Base-by-base conservation (phyloP, 768 basidiomycete genomes). In the Leccinum olivaceopallidum region DNA sequence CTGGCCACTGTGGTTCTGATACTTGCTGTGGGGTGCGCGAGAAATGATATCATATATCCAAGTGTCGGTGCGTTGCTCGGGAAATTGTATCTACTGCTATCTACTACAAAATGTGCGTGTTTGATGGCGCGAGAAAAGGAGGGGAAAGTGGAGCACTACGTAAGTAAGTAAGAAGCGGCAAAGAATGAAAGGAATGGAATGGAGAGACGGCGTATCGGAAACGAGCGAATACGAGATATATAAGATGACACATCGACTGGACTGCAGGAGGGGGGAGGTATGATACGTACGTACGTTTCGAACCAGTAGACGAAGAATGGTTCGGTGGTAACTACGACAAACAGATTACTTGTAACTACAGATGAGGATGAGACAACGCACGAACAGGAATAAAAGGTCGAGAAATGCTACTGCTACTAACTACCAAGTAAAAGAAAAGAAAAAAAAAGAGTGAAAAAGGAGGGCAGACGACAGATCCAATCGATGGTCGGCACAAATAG, bases 41-140 rank as follows among this genome's bases (percentile, higher is more conserved):
- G n/a, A 44, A 57, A 16, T 51, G 50, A 26, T 50, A 50, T 26
- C 48, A 26, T 50, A 59, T 72, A 67, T 72, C 63, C 65, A 62
- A 64, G 34, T 58, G 56, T 60, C 39, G 22, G 63, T 70, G 64
- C 64, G 61, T 70, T 66, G 68, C 66, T 68, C 61, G 60, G 56
- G 53, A 53, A 63, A 55, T 28, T 73, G 67, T 76, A 76, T 75
- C 75, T 74, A 74, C 73, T 75, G 58, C 66, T 75, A 73, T 75
- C 74, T 74, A 74, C 74, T 74, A 76, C 69, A 69, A 64, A 62
- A 42, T 71, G 57, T 64, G 61, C 58, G 59, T 69, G 60, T 53
- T 34, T n/a, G 52, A 24, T 37, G 59, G 9, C 24, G 48, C 7
- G 26, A 30, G 13, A 24, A 28, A 55, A 20, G 16, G 16, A 16